Conservation (phyloP, 352 stramenopile species). For the Globisporangium iwayamae region DNA sequence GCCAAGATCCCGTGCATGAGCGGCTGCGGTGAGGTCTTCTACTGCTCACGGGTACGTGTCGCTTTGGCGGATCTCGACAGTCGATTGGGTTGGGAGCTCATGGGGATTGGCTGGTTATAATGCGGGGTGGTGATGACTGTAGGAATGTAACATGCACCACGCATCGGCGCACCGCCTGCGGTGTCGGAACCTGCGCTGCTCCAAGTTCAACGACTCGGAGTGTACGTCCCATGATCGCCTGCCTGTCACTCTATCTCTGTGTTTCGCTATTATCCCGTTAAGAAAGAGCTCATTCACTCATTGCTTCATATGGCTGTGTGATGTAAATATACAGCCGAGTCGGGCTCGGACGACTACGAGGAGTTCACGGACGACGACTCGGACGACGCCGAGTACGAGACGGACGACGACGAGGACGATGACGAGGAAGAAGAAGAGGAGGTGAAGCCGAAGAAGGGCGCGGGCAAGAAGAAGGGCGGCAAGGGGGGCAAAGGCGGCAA, state of each 20-base stretch:
- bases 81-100: not conserved
- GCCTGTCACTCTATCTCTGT: not conserved
- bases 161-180: conserved; percentile 82
- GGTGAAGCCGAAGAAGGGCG: conserved; percentile 57
- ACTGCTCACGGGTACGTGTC: conserved; percentile 71
- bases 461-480: conserved; percentile 41
- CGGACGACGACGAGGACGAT: conserved; percentile 49
- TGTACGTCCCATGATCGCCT: conserved; percentile 36
- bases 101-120: not conserved
- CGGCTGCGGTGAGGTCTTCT: conserved; percentile 83
- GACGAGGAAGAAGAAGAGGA: conserved; percentile 67
- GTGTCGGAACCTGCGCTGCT: conserved; percentile 82
- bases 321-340: conserved; percentile 41
- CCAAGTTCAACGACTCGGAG: conserved; percentile 88
- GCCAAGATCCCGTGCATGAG: conserved; percentile 87
- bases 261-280: too few relatives aligned
- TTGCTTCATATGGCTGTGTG: conserved; percentile 1
- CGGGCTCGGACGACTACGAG: conserved; percentile 62
- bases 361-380: conserved; percentile 58
- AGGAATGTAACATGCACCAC: conserved; percentile 89
- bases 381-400: conserved; percentile 67
- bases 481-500: conserved; percentile 22
- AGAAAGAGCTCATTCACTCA: not conserved
- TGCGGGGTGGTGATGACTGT: not conserved
- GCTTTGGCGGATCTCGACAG: not conserved